Evolutionary conservation across 352 stramenopile species (phyloP).

Genomic region (Saprolegnia diclina): DNA sequence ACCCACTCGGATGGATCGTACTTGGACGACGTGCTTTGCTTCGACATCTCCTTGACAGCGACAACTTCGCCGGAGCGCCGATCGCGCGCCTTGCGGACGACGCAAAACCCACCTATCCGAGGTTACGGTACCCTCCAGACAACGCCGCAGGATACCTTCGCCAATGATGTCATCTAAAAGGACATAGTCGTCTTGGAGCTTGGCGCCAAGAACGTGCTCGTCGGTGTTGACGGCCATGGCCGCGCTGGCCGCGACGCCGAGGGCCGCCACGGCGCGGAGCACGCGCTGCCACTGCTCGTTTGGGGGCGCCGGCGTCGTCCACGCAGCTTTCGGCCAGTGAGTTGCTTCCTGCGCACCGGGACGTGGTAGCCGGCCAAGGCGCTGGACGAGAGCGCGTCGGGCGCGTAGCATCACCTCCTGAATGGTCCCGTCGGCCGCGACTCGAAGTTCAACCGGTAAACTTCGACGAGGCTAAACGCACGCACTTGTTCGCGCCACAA

Average conservation of each 20-base stretch:
- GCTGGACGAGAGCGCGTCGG: too few species aligned
- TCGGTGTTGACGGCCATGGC: background rate
- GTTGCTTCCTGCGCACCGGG: too few species aligned
- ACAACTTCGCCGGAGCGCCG: conserved; percentile 59
- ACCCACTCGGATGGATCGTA: too few species aligned
- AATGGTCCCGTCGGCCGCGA: too few species aligned
- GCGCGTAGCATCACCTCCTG: too few species aligned
- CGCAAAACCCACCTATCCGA: conserved; percentile 47
- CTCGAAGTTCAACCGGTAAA: background rate
- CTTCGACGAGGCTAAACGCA: background rate
- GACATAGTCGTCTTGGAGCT: background rate
- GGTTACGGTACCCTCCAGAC: background rate
- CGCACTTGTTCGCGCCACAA: background rate
- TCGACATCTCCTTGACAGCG: conserved; percentile 74
- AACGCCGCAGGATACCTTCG: background rate
- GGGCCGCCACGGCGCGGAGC: background rate
- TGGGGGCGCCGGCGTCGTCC: too few species aligned
- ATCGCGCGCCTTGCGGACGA: conserved; percentile 65
- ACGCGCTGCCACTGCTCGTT: too few species aligned
- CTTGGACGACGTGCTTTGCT: conserved; percentile 57
- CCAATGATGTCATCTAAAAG: background rate
- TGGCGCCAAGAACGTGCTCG: background rate
- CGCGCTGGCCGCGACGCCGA: background rate
- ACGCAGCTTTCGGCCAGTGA: too few species aligned
- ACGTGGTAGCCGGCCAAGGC: too few species aligned